Evolutionary conservation across 139 green algal species (phyloP), one percentile per base, ranked within the genome.

Genomic region (Bryopsis sp.): DNA sequence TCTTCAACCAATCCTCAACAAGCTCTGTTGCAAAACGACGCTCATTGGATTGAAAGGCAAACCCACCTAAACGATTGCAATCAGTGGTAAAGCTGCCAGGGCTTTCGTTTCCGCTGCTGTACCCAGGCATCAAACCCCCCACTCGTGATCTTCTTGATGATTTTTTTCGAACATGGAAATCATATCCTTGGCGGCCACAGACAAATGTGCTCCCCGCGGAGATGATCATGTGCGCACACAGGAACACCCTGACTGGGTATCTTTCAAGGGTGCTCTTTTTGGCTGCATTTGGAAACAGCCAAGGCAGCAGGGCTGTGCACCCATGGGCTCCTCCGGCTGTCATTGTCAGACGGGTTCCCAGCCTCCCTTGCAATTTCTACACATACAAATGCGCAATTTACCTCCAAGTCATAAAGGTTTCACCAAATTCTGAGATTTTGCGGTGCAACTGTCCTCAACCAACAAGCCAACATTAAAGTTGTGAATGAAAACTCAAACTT

Each of bases 161-260:
- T 96, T 76, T 2, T 48, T 61, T 39, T 95, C 88, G 58, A 95
- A 88, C 2, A 74, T 64, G 2, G 28, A 4, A 1, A 95, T 43
- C 79, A 95, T 80, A 22, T 70, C 60, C 0, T 33, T 57, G 2
- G 84, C 78, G 22, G 81, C 65, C 1, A 63, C 68, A 0, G 84
- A 54, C 32, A 96, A 74, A 1, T 61, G 68, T 0, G 63, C 54
- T 68, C 96, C 89, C 24, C 74, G 65, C 35, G 1, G 58, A 54
- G 3, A 87, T 60, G 3, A 96, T 72, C 90, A 97, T 97, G 70
- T 88, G 94, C 15, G 87, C 81, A 65, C 81, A 92, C 72, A 96
- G 75, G 65, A 97, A 89, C 22, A 95, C 77, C 59, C 90, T 81
- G 0, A 82, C 37, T 0, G 90, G 90, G 79, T 96, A 96, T 59